Base-by-base conservation (phyloP, 345 rosid species). In the Aurinia saxatilis region DNA sequence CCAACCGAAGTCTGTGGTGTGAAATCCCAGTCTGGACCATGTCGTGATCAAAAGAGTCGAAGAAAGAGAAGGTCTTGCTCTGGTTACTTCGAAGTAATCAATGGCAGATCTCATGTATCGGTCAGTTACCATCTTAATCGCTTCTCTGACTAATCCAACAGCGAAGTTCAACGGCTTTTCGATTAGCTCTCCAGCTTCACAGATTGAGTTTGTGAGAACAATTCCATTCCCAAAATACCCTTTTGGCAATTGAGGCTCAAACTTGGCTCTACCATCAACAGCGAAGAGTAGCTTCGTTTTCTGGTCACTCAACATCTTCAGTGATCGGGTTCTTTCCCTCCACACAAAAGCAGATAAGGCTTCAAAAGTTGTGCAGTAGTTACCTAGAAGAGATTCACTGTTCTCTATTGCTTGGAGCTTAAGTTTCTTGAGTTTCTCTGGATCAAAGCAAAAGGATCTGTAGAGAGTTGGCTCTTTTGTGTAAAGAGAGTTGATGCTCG, bases 171-270 rank as follows among this genome's bases (percentile, higher is more conserved):
- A 60, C 13, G 96, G 91, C 17, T 77, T 82, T 12, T 78, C 80
- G 11, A 71, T 70, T 17, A 91, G 76, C 41, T 86, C 88, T 7
- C 88, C 80, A 15, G 91, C 96, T 66, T 73, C 50, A 72, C 87
- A 84, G 18, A 83, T 72, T 0, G 95, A 78, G 59, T 84, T 86
- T 58, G 96, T 86, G 59, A 88, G 77, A 65, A 84, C 86, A 29
- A 91, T 83, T 37, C 96, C 98, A 71, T 91, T 91, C 8, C 98
- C 98, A 1, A 80, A 88, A 54, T 91, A 88, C 7, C 98, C 90
- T 76, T 80, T 77, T 23, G 98, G 98, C 8, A 91, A 35, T n/a
- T 82, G 77, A 19, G 98, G 92, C 10, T 69, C 76, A 60, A 88
- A 88, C 66, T 81, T 91, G n/a, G 84, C 34, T 77, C 98, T 73